Percentiles rank a stretch among this genome's conserved stretches.
phyloP scores from a whole-genome alignment of 495 filamentous ascomycete species.

The Thozetella sp. region DNA sequence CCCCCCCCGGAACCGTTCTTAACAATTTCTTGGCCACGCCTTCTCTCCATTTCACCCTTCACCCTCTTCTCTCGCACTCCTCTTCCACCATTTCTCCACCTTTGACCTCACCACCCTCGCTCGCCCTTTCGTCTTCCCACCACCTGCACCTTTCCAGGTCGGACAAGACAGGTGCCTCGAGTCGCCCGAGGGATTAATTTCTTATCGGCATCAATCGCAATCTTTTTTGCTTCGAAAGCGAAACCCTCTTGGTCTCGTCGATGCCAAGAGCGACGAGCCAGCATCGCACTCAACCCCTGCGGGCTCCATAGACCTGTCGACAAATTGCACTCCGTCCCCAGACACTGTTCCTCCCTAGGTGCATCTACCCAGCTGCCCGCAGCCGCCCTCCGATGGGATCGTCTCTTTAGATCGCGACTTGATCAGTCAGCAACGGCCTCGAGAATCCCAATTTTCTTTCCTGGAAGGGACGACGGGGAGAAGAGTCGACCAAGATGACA shows the following conservation, averaged over 20 bases:
- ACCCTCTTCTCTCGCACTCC: slow-evolving; percentile 10
- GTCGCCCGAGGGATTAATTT: slow-evolving; percentile 14
- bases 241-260: not conserved
- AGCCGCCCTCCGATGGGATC: slow-evolving; percentile 1
- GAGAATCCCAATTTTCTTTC: not conserved
- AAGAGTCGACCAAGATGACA: slow-evolving; percentile 20
- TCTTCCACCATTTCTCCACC: slow-evolving; percentile 19
- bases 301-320: not conserved
- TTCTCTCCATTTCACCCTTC: slow-evolving; percentile 10
- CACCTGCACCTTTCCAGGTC: slow-evolving; percentile 10
- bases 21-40: slow-evolving; percentile 17
- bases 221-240: not conserved
- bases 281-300: not conserved
- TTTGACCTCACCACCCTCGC: slow-evolving; percentile 18
- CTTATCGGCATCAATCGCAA: not conserved
- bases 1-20: slow-evolving; percentile 9
- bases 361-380: not conserved
- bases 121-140: slow-evolving; percentile 2
- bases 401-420: not conserved
- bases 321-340: not conserved
- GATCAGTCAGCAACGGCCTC: not conserved
- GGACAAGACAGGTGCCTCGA: slow-evolving; percentile 17
- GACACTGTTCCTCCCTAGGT: not conserved
- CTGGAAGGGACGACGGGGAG: not conserved
- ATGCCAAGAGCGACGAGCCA: not conserved